Evolutionary conservation across 2,329 filamentous ascomycete genomes (phyloP), one percentile per base, ranked within the genome.

Genomic region (Bipolaris oryzae): DNA sequence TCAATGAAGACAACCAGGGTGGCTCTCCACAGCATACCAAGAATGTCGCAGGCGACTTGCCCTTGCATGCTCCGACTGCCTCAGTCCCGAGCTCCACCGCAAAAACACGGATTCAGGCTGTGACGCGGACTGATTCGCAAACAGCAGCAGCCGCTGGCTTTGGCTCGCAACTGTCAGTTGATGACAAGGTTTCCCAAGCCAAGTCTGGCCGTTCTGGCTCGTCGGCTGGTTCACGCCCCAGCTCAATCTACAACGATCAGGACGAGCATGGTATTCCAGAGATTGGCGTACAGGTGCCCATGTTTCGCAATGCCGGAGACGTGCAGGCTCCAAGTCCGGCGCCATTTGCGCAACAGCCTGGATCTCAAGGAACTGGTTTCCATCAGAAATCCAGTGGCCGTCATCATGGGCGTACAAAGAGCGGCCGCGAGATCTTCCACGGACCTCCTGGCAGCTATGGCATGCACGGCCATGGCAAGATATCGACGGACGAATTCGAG

Each of bases 321-420:
- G 95, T 98, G 9, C 95, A 99, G 79, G 95, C 95, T 13, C 95
- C 95, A 2, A 95, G 93, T 2, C 92, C 93, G 1, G 85, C 87
- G 2, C 89, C 88, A 7, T 80, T 77, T 57, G 69, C 72, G 23
- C 65, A 75, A 49, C 69, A 75, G 45, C 71, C 74, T 74, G 61
- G 74, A 38, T 67, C 78, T 5, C 61, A 61, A 34, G 80, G 80
- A 37, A 76, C 84, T 68, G 82, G 82, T 33, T 85, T 83, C 70
- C 82, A 81, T 71, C 82, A 85, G 71, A 82, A 73, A 73, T 76
- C 59, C 62, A 76, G 64, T 46, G 77, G 63, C 45, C 90, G 93
- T 71, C 80, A 83, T 60, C 79, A 82, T 55, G 73, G 77, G 50
- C 87, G 92, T 61, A 91, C 86, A 77, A 86, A 85, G 58, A 96